These are phyloP conservation scores for Massariosphaeria phaeospora DNA, from an alignment of 495 filamentous ascomycete genomes.

Conservation along the genomic window DNA sequence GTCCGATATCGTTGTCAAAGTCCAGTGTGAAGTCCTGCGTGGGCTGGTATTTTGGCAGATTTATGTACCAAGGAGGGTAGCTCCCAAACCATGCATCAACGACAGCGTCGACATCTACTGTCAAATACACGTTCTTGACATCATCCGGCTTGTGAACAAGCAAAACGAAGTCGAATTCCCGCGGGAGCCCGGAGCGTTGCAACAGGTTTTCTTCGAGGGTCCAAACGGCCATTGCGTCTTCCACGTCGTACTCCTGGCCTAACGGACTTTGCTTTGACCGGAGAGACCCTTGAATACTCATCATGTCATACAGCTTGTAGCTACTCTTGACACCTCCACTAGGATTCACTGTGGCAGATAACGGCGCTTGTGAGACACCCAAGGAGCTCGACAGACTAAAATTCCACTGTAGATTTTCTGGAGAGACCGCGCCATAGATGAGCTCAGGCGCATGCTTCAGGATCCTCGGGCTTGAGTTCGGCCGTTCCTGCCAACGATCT, in stretches of 20 bases:
- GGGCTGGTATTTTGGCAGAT: constrained; percentile 20
- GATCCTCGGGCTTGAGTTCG: constrained; percentile 38
- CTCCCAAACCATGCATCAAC: constrained; percentile 22
- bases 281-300: constrained; percentile 51
- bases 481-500: constrained; percentile 3
- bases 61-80: constrained; percentile 29
- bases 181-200: constrained; percentile 50
- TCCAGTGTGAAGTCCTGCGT: constrained; percentile 10
- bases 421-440: constrained; percentile 50
- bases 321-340: constrained; percentile 41
- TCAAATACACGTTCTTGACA: constrained; percentile 19
- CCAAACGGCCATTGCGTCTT: constrained; percentile 49
- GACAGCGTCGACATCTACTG: constrained; percentile 21
- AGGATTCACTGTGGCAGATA: constrained; percentile 46
- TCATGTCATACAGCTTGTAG: constrained; percentile 50
- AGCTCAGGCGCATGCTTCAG: constrained; percentile 52
- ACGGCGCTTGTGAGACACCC: constrained; percentile 45
- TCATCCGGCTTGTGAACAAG: constrained; percentile 33
- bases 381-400: constrained; percentile 49
- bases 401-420: constrained; percentile 50
- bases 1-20: constrained; percentile 26
- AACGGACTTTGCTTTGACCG: constrained; percentile 41
- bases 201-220: constrained; percentile 50
- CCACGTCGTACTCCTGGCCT: constrained; percentile 41
- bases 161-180: constrained; percentile 54